These are phyloP conservation scores for Talaromyces borbonicus DNA, from an alignment of 495 filamentous ascomycete species.

Conservation along the genomic window DNA sequence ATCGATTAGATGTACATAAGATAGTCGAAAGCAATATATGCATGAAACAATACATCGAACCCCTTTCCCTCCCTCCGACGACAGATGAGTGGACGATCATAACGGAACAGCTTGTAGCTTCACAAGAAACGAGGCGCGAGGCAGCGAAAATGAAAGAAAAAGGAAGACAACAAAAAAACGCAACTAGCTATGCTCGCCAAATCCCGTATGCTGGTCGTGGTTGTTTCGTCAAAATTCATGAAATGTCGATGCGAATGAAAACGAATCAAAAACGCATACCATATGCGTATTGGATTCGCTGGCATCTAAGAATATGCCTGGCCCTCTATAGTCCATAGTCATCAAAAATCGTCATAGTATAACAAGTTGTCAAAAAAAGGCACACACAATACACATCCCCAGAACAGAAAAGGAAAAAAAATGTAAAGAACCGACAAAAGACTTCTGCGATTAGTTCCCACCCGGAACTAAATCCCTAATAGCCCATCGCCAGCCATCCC, in stretches of 20 bases:
- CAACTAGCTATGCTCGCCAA: neutral
- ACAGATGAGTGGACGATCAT: no score
- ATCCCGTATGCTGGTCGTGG: constrained; percentile 4
- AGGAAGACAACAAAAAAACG: neutral
- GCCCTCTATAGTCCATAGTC: neutral
- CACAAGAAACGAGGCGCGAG: no score
- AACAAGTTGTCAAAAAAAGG: neutral
- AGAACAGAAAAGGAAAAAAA: neutral
- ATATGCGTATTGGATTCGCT: neutral
- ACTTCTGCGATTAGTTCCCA: neutral
- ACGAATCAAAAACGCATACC: neutral
- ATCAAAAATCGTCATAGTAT: neutral
- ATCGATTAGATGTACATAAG: no score
- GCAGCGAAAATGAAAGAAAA: neutral
- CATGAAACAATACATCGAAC: no score
- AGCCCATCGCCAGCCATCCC: constrained; percentile 45
- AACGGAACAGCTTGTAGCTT: no score
- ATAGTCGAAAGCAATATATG: no score
- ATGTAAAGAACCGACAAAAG: no score
- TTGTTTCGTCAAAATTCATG: constrained; percentile 3
- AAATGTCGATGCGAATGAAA: constrained; percentile 5
- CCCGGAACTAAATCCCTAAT: constrained; percentile 35
- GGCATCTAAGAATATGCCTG: neutral
- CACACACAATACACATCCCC: constrained; percentile 1
- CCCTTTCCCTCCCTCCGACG: no score